Percentiles rank a stretch among this genome's conserved stretches.
These are phyloP conservation scores for Pseudogymnoascus sp. DNA, from an alignment of 2,329 filamentous ascomycete genomes.

Conservation along the genomic window DNA sequence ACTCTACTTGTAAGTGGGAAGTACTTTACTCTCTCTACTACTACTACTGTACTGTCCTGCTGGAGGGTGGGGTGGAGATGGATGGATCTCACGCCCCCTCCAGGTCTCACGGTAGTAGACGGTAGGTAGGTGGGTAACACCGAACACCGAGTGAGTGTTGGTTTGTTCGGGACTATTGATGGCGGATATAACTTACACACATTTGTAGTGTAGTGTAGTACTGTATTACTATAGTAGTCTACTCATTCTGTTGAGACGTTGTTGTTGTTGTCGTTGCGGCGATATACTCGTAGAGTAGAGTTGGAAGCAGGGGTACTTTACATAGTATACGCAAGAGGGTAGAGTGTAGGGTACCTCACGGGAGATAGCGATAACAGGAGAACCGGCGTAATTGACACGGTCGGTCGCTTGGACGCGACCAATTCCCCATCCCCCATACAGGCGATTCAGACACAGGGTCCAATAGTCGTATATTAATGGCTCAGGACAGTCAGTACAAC, in stretches of 20 bases:
- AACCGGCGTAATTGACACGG: not conserved
- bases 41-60: not conserved
- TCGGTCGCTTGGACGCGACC: not conserved
- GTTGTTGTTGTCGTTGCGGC: not conserved
- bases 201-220: not conserved
- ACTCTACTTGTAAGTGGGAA: too few species aligned
- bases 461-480: not conserved
- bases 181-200: not conserved
- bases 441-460: not conserved
- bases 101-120: not conserved
- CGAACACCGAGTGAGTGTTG: not conserved
- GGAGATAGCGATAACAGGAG: not conserved
- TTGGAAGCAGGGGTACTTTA: not conserved
- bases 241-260: not conserved
- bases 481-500: not conserved
- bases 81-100: not conserved
- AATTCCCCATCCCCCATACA: not conserved
- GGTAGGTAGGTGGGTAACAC: not conserved
- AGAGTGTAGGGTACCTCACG: not conserved
- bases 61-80: not conserved
- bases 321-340: not conserved
- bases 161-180: not conserved
- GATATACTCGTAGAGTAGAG: not conserved
- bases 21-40: not conserved
- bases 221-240: not conserved